Percentiles rank a stretch among this genome's conserved stretches.
Evolutionary conservation across 306 rosid species (phyloP).

Genomic region (Quillaja saponaria): DNA sequence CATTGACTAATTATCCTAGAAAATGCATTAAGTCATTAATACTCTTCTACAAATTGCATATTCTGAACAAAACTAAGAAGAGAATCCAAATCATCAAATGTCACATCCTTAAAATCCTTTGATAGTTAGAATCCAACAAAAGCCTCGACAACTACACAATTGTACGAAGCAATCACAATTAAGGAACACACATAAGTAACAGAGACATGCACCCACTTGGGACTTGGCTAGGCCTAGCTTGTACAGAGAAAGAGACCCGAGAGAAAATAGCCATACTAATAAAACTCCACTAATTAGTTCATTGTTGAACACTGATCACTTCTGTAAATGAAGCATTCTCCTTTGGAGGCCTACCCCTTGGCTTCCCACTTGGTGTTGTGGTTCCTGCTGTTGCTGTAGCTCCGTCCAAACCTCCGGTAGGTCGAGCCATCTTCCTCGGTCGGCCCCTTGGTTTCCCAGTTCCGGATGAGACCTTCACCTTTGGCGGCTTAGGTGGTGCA

Average conservation of each 20-base stretch:
- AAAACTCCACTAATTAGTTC: slow-evolving; percentile 18
- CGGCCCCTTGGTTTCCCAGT: slow-evolving; percentile 68
- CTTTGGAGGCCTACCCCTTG: slow-evolving; percentile 85
- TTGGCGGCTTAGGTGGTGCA: slow-evolving; percentile 42
- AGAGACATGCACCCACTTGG: slow-evolving; percentile 27
- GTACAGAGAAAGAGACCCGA: slow-evolving; percentile 22
- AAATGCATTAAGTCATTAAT: not conserved
- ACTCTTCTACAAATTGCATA: not conserved
- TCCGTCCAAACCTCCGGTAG: slow-evolving; percentile 37
- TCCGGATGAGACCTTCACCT: slow-evolving; percentile 34
- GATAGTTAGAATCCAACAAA: slow-evolving; percentile 30
- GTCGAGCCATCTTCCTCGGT: slow-evolving; percentile 64
- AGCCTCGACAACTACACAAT: slow-evolving; percentile 22
- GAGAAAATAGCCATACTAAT: not conserved
- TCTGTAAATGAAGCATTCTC: slow-evolving; percentile 58
- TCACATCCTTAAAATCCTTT: slow-evolving; percentile 21
- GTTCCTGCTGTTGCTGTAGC: not conserved
- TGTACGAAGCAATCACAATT: slow-evolving; percentile 31
- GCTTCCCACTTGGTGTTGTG: slow-evolving; percentile 39
- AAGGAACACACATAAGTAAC: slow-evolving; percentile 28
- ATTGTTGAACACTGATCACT: slow-evolving; percentile 64
- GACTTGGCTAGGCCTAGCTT: too few species aligned
- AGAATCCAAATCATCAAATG: slow-evolving; percentile 7
- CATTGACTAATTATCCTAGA: too few species aligned
- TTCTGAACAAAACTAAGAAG: slow-evolving; percentile 5